Conservation (phyloP, 2,329 filamentous ascomycete genomes). For the Waltergamsia citrina region DNA sequence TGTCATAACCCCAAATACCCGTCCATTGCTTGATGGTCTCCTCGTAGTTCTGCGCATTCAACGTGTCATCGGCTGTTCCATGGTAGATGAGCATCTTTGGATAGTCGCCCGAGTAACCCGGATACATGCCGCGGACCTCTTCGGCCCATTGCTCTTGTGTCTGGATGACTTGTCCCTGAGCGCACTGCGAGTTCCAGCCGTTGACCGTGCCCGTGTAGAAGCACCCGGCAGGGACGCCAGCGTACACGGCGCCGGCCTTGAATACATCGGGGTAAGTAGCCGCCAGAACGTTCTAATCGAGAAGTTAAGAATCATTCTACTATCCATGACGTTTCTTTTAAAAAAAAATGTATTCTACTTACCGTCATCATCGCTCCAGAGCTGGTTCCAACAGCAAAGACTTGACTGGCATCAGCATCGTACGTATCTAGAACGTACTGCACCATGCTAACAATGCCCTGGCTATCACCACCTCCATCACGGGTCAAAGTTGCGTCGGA, state of each 20-base stretch:
- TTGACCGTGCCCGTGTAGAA: constrained; percentile 28
- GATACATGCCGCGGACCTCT: constrained; percentile 34
- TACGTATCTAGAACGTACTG: constrained; percentile 42
- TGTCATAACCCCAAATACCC: constrained; percentile 31
- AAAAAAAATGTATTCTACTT: constrained; percentile 6
- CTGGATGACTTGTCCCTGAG: constrained; percentile 30
- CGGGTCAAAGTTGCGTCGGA: constrained; percentile 39
- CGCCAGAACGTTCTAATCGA: constrained; percentile 30
- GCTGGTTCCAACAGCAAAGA: constrained; percentile 42
- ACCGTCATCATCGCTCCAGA: constrained; percentile 42
- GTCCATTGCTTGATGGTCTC: constrained; percentile 50
- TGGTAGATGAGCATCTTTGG: constrained; percentile 51
- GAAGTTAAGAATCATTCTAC: no score
- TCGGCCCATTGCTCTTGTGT: constrained; percentile 38
- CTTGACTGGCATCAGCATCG: constrained; percentile 35
- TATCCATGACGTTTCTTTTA: no score
- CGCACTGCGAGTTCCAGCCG: constrained; percentile 42
- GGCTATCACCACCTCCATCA: constrained; percentile 46
- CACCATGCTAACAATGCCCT: constrained; percentile 50
- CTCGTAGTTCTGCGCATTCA: constrained; percentile 42
- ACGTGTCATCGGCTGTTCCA: constrained; percentile 38
- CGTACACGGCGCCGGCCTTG: constrained; percentile 30
- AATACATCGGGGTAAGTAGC: constrained; percentile 39
- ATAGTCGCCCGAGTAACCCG: constrained; percentile 36
- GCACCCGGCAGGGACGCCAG: constrained; percentile 33